Conservation (phyloP, 2,329 filamentous ascomycete genomes). For the Claviceps pazoutovae region DNA sequence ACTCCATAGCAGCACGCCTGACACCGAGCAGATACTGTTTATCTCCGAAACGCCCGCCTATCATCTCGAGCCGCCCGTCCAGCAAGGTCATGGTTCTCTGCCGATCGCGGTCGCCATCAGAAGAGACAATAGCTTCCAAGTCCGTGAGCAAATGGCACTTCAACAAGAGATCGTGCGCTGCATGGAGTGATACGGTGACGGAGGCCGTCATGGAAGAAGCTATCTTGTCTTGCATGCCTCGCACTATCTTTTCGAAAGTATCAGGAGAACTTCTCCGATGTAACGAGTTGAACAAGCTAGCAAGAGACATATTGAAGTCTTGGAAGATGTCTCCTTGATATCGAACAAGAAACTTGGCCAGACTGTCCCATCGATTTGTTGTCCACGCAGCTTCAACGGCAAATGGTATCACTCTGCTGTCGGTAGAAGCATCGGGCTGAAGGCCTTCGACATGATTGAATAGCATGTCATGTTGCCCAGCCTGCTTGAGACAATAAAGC, state of each 20-base stretch:
- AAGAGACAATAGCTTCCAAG: constrained; percentile 58
- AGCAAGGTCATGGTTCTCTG: constrained; percentile 28
- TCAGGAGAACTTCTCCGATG: constrained; percentile 36
- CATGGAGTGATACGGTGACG: constrained; percentile 65
- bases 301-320: constrained; percentile 76
- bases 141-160: constrained; percentile 81
- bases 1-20: constrained; percentile 73
- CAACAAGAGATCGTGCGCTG: constrained; percentile 72
- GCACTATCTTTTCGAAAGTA: constrained; percentile 43
- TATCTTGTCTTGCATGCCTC: constrained; percentile 53
- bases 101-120: constrained; percentile 26
- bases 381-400: constrained; percentile 89
- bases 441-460: constrained; percentile 79
- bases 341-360: constrained; percentile 50
- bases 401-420: constrained; percentile 60
- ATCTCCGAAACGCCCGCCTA: constrained; percentile 80
- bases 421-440: constrained; percentile 34
- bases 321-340: constrained; percentile 33
- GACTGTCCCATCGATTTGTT: constrained; percentile 63
- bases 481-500: constrained; percentile 79
- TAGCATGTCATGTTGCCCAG: constrained; percentile 84
- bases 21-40: constrained; percentile 89
- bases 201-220: constrained; percentile 62
- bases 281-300: constrained; percentile 42
- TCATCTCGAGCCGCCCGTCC: constrained; percentile 66